A percentile compares a stretch with the other conserved stretches of the same genome.
phyloP scores from a whole-genome alignment of 2,329 filamentous ascomycete species.

The Sporothrix pseudoabietina region DNA sequence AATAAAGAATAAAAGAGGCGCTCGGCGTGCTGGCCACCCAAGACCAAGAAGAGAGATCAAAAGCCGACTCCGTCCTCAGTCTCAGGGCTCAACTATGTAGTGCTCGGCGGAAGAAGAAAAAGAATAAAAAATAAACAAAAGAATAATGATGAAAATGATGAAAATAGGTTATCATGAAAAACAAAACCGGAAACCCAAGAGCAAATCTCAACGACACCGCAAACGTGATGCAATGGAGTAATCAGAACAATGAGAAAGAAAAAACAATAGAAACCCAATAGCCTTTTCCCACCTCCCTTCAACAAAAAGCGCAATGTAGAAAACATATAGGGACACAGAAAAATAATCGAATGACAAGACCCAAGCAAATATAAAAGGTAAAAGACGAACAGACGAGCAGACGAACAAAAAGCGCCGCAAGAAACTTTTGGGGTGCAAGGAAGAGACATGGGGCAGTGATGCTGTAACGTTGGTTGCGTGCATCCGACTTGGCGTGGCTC shows the following conservation, averaged over 20 bases:
- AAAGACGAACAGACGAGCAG: background rate
- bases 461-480: background rate
- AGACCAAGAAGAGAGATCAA: background rate
- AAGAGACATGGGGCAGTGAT: background rate
- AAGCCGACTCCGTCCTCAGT: background rate
- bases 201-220: conserved; percentile 21
- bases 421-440: conserved; percentile 23
- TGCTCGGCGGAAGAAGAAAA: background rate
- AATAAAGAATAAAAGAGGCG: background rate
- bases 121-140: conserved; percentile 26
- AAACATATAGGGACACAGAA: conserved; percentile 21
- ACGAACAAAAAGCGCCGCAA: background rate
- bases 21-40: conserved; percentile 8
- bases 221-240: conserved; percentile 25
- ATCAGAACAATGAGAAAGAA: conserved; percentile 1
- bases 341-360: background rate
- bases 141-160: conserved; percentile 24
- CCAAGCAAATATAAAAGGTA: background rate
- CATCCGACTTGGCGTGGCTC: background rate
- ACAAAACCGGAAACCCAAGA: conserved; percentile 18
- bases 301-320: background rate
- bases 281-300: conserved; percentile 24
- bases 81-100: background rate
- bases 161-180: conserved; percentile 18
- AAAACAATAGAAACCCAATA: conserved; percentile 23